phyloP scores from a whole-genome alignment of 805 yeast genomes.

The Candida maltosa region DNA sequence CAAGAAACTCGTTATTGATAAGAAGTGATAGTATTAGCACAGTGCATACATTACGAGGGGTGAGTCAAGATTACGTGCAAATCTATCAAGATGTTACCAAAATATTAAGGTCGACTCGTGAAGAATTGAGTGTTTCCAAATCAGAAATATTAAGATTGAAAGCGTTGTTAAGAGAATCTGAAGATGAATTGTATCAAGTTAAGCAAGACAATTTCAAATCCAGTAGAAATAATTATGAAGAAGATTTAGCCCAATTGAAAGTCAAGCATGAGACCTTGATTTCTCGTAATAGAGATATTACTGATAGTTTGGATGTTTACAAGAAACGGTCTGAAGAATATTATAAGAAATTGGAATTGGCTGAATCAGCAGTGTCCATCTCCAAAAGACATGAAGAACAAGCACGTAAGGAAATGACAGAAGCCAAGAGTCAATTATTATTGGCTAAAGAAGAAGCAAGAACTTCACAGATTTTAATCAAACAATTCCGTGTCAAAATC shows the following conservation, averaged over 20 bases:
- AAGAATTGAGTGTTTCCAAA: constrained; percentile 39
- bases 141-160: constrained; percentile 40
- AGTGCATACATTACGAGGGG: constrained; percentile 20
- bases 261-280: constrained; percentile 56
- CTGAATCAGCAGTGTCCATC: constrained; percentile 67
- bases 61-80: constrained; percentile 44
- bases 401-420: constrained; percentile 50
- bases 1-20: constrained; percentile 11
- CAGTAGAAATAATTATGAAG: constrained; percentile 31
- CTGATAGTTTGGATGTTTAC: constrained; percentile 56
- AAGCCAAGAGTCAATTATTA: constrained; percentile 34
- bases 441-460: constrained; percentile 52
- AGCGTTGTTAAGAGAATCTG: constrained; percentile 38
- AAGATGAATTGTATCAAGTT: constrained; percentile 40
- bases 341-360: constrained; percentile 67
- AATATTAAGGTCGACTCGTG: constrained; percentile 41
- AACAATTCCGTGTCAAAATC: constrained; percentile 48
- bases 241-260: constrained; percentile 46
- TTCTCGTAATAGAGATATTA: constrained; percentile 54
- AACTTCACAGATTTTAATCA: constrained; percentile 49
- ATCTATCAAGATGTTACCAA: constrained; percentile 49
- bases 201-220: constrained; percentile 41
- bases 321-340: constrained; percentile 73
- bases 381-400: constrained; percentile 60
- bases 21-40: constrained; percentile 35